A percentile compares a stretch with the other conserved stretches of the same genome.
phyloP scores from a whole-genome alignment of 495 filamentous ascomycete genomes.

The Patellaria atrata region DNA sequence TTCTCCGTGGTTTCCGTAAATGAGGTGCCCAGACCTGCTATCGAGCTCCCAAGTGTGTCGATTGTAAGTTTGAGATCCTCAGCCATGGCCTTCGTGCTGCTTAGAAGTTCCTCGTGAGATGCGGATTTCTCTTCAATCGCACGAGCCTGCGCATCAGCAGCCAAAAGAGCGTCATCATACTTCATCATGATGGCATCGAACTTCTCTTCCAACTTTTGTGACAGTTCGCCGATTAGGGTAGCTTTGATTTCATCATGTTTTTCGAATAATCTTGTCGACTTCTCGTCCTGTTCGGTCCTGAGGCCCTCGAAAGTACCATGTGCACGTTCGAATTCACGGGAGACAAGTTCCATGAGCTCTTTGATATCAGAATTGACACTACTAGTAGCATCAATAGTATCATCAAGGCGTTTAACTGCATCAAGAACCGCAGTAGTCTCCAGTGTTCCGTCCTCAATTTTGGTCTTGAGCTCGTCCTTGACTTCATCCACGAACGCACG shows the following conservation, averaged over 20 bases:
- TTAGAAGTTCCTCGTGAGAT: slow-evolving; percentile 52
- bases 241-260: slow-evolving; percentile 49
- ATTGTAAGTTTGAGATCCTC: slow-evolving; percentile 76
- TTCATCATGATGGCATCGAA: slow-evolving; percentile 64
- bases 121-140: slow-evolving; percentile 50
- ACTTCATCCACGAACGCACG: slow-evolving; percentile 42
- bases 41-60: slow-evolving; percentile 66
- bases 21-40: slow-evolving; percentile 21
- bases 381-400: slow-evolving; percentile 27
- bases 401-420: slow-evolving; percentile 31
- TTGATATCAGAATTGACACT: slow-evolving; percentile 53
- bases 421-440: slow-evolving; percentile 40
- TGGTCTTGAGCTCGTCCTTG: slow-evolving; percentile 51
- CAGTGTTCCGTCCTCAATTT: slow-evolving; percentile 42
- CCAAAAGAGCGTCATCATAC: slow-evolving; percentile 64
- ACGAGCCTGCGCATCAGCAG: slow-evolving; percentile 53
- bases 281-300: slow-evolving; percentile 64
- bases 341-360: slow-evolving; percentile 65
- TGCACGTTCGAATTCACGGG: slow-evolving; percentile 65
- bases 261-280: slow-evolving; percentile 53
- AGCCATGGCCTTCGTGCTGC: slow-evolving; percentile 57
- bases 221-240: slow-evolving; percentile 41
- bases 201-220: slow-evolving; percentile 60
- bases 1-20: slow-evolving; percentile 73
- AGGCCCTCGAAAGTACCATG: slow-evolving; percentile 51